Percentiles rank a stretch among this genome's conserved stretches.
Evolutionary conservation across 345 rosid genomes (phyloP).

Genomic region (Anastatica hierochuntica): DNA sequence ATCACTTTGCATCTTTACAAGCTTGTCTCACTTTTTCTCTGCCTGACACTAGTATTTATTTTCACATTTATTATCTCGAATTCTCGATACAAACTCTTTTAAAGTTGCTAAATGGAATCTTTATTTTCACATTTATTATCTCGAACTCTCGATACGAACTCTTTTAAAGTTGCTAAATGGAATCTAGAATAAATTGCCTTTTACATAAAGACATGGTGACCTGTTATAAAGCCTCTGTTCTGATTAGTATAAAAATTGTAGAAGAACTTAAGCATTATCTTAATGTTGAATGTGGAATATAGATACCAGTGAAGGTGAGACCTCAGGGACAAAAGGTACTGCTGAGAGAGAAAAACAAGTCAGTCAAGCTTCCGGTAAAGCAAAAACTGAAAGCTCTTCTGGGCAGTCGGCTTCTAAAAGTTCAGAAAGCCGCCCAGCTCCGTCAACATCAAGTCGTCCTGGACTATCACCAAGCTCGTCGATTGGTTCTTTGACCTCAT

Average conservation of each 20-base stretch:
- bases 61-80: background rate
- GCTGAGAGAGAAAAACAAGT: conserved; percentile 43
- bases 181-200: conserved; percentile 1
- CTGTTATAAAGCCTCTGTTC: background rate
- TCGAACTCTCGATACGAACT: no score
- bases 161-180: background rate
- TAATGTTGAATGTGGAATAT: conserved; percentile 4
- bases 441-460: conserved; percentile 39
- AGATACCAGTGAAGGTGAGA: conserved; percentile 36
- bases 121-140: background rate
- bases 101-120: background rate
- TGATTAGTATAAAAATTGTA: background rate
- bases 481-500: conserved; percentile 52
- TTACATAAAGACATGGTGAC: conserved; percentile 2
- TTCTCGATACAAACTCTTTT: no score
- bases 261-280: background rate
- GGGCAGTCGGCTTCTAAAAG: conserved; percentile 50
- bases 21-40: no score
- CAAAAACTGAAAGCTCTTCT: conserved; percentile 31
- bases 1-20: no score
- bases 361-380: conserved; percentile 29
- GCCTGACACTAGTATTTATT: background rate
- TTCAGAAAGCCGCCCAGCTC: conserved; percentile 37
- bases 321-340: conserved; percentile 27
- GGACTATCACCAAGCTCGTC: conserved; percentile 79